Percentiles rank a stretch among this genome's conserved stretches.
phyloP scores from a whole-genome alignment of 768 basidiomycete species.

The Pholiota molesta region DNA sequence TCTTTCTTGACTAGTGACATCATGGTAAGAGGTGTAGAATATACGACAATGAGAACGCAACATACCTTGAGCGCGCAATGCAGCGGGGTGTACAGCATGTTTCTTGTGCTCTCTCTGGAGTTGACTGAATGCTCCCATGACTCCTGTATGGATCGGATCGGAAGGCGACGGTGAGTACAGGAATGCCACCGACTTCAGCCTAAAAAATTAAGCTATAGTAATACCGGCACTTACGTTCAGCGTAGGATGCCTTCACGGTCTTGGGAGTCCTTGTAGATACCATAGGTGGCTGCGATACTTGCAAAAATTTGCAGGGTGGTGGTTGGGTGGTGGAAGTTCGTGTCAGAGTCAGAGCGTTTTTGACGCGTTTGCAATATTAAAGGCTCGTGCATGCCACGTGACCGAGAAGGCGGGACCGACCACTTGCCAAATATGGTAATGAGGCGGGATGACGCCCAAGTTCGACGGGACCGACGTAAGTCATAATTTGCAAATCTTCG shows the following conservation, averaged over 20 bases:
- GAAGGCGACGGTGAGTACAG: neutral
- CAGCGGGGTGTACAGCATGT: constrained; percentile 46
- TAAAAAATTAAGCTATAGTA: neutral
- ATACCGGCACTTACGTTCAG: constrained; percentile 22
- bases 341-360: neutral
- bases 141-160: constrained; percentile 34
- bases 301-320: neutral
- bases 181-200: neutral
- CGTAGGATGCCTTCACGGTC: constrained; percentile 21
- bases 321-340: neutral
- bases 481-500: too few relatives aligned
- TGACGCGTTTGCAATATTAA: constrained; percentile 1
- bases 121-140: constrained; percentile 47
- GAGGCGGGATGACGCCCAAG: neutral
- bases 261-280: constrained; percentile 18
- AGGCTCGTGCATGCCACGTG: constrained; percentile 2
- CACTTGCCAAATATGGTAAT: neutral
- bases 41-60: neutral
- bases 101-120: constrained; percentile 48
- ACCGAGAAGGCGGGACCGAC: neutral
- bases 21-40: neutral
- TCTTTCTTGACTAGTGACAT: constrained; percentile 42
- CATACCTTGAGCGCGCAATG: constrained; percentile 42
- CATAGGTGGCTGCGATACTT: constrained; percentile 10
- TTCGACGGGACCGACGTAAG: too few relatives aligned